Conservation (phyloP, 2,329 filamentous ascomycete genomes). For the Exophiala viscosa region DNA sequence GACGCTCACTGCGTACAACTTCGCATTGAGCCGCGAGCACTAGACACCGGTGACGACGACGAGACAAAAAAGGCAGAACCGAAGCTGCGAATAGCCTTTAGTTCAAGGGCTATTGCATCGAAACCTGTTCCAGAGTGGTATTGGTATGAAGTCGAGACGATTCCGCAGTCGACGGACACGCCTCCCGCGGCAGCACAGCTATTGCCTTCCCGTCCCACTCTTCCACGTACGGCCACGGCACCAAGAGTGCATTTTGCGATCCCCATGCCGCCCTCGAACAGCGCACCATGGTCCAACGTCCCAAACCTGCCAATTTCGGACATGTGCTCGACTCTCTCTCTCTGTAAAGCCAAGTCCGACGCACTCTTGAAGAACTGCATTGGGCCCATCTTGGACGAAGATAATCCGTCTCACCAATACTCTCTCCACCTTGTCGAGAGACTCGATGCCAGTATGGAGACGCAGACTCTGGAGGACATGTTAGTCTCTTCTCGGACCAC, state of each 20-base stretch:
- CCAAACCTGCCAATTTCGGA: slow-evolving; percentile 2
- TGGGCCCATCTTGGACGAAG: slow-evolving; percentile 5
- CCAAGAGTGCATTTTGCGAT: slow-evolving; percentile 1
- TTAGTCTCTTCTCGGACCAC: background rate
- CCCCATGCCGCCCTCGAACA: background rate
- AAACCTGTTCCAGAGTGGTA: background rate
- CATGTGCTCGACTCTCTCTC: slow-evolving; percentile 2
- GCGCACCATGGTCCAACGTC: slow-evolving; percentile 1
- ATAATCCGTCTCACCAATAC: background rate
- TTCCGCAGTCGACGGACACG: background rate
- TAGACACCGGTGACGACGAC: background rate
- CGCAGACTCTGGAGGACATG: background rate
- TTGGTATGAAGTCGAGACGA: slow-evolving; percentile 4
- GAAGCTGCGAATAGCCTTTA: no score
- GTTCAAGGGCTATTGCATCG: background rate
- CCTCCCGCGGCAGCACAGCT: no score
- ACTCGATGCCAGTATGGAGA: background rate
- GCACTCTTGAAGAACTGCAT: background rate
- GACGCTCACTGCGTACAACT: slow-evolving; percentile 10
- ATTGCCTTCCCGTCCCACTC: background rate
- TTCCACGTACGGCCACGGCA: background rate
- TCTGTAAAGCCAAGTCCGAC: background rate
- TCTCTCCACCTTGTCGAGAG: slow-evolving; percentile 2
- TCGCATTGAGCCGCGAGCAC: slow-evolving; percentile 3
- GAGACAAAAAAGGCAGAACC: no score